phyloP scores from a whole-genome alignment of 768 basidiomycete genomes.

The Agaricus bisporus region DNA sequence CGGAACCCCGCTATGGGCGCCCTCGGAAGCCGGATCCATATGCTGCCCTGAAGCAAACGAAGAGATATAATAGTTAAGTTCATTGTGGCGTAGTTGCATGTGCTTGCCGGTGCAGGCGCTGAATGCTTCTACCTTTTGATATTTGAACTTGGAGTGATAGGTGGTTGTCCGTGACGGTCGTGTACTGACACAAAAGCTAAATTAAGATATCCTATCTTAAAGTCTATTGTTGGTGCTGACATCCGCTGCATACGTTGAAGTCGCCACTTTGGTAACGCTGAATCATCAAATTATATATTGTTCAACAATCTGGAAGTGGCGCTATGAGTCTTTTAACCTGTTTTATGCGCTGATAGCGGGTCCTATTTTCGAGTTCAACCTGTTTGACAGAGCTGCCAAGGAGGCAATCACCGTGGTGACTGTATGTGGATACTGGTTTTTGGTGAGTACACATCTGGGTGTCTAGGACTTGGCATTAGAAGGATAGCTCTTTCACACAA shows the following conservation, averaged over 20 bases:
- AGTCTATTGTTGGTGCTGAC: neutral
- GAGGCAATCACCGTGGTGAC: neutral
- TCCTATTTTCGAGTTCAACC: neutral
- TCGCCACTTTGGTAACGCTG: neutral
- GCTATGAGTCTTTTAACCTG: neutral
- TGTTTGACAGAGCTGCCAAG: neutral
- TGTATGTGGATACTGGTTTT: neutral
- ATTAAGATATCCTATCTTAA: neutral
- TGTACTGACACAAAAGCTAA: neutral
- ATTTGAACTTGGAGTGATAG: neutral
- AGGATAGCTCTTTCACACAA: no score
- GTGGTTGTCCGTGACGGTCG: constrained; percentile 3
- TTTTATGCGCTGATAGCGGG: constrained; percentile 1
- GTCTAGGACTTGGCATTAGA: no score
- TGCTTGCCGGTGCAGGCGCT: neutral
- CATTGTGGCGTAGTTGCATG: neutral
- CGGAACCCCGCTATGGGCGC: constrained; percentile 53
- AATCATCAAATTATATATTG: neutral
- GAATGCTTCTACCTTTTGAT: neutral
- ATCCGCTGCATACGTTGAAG: neutral
- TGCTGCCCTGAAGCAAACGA: constrained; percentile 40
- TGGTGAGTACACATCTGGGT: no score
- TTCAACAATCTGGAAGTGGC: constrained; percentile 8
- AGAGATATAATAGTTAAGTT: constrained; percentile 36
- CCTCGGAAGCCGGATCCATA: constrained; percentile 51